A percentile compares a stretch with the other conserved stretches of the same genome.
phyloP scores from a whole-genome alignment of 2,329 filamentous ascomycete genomes.

The Fusarium sp. region DNA sequence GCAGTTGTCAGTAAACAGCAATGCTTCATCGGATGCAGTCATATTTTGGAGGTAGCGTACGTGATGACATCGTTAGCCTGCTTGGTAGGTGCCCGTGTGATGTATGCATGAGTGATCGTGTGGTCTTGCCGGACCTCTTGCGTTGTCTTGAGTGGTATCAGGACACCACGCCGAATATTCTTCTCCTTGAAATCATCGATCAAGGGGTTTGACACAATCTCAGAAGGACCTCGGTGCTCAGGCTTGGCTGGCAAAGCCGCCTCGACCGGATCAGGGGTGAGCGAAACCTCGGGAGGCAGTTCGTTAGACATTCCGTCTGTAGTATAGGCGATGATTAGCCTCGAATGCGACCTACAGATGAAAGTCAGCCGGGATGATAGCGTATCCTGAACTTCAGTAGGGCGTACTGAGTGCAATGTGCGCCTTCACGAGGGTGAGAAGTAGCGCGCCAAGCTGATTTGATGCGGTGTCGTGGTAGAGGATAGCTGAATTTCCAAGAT shows the following conservation, averaged over 20 bases:
- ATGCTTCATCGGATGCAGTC: background rate
- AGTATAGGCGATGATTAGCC: background rate
- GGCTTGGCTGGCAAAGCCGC: constrained; percentile 27
- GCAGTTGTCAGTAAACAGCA: constrained; percentile 28
- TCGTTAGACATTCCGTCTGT: constrained; percentile 34
- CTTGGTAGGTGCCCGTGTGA: constrained; percentile 78
- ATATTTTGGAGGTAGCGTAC: constrained; percentile 59
- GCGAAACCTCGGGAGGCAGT: constrained; percentile 8
- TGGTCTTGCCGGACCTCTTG: constrained; percentile 71
- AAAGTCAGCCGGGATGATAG: background rate
- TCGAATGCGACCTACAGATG: background rate
- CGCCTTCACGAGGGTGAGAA: constrained; percentile 1
- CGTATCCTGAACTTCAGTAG: background rate
- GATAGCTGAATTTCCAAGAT: constrained; percentile 12
- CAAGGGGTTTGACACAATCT: constrained; percentile 52
- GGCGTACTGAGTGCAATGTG: constrained; percentile 11
- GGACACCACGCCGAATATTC: constrained; percentile 58
- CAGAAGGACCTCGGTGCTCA: constrained; percentile 38
- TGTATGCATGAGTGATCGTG: constrained; percentile 70
- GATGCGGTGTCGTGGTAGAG: background rate
- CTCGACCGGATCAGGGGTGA: constrained; percentile 21
- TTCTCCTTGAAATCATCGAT: constrained; percentile 51
- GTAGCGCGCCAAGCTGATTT: background rate
- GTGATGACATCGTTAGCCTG: constrained; percentile 77
- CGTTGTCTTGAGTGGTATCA: constrained; percentile 73